phyloP scores from a whole-genome alignment of 1,284 basidiomycete species.

The Ustanciosporium gigantosporum region DNA sequence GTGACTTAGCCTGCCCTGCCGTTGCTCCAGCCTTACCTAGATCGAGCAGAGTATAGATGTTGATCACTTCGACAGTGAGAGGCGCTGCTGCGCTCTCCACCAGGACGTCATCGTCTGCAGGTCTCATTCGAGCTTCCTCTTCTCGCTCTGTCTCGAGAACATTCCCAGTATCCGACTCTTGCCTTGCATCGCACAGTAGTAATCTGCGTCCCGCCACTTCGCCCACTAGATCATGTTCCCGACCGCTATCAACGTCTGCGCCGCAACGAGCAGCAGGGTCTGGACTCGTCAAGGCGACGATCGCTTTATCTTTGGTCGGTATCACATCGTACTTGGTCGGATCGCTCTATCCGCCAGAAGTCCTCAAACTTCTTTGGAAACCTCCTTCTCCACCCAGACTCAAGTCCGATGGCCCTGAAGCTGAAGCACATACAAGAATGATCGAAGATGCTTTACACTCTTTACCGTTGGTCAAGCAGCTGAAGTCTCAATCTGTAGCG shows the following conservation, averaged over 20 bases:
- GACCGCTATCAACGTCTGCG: constrained; percentile 25
- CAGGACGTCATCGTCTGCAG: too few relatives aligned
- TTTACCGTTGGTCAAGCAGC: constrained; percentile 65
- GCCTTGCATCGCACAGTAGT: too few relatives aligned
- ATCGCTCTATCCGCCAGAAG: constrained; percentile 70
- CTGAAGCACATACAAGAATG: constrained; percentile 67
- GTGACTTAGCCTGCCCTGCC: too few relatives aligned
- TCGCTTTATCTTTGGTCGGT: constrained; percentile 38
- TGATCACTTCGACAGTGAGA: too few relatives aligned
- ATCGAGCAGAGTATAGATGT: too few relatives aligned
- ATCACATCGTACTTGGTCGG: constrained; percentile 66
- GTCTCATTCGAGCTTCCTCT: too few relatives aligned
- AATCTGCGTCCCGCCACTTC: too few relatives aligned
- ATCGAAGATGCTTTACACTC: constrained; percentile 74
- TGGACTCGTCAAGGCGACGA: constrained; percentile 24
- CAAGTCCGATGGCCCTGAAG: constrained; percentile 69
- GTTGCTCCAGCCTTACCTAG: too few relatives aligned
- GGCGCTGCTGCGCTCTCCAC: too few relatives aligned
- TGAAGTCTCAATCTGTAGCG: constrained; percentile 19
- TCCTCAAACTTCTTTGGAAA: constrained; percentile 72
- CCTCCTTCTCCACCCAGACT: constrained; percentile 72
- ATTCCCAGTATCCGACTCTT: too few relatives aligned
- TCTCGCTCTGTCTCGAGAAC: too few relatives aligned
- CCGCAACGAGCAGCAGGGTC: constrained; percentile 8
- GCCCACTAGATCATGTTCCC: too few relatives aligned